A percentile compares a stretch with the other conserved stretches of the same genome.
Evolutionary conservation across 352 stramenopile species (phyloP).

Genomic region (Phytopythium ostracodes): DNA sequence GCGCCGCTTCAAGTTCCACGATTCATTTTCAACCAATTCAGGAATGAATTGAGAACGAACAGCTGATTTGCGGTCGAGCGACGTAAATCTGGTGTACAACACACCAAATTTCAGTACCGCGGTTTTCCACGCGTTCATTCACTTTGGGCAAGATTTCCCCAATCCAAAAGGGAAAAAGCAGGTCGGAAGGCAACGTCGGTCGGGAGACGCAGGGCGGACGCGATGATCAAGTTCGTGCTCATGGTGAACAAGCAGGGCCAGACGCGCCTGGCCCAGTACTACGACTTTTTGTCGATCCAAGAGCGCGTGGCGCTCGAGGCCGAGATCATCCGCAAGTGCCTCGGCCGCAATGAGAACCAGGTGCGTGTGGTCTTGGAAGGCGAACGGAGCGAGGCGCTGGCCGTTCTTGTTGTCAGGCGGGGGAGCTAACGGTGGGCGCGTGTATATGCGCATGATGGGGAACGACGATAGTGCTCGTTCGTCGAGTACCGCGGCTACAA

Average conservation of each 20-base stretch:
- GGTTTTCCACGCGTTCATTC: not conserved
- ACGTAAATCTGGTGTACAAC: not conserved
- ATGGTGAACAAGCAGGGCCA: constrained; percentile 99
- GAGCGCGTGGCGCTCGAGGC: constrained; percentile 98
- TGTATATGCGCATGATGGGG: not conserved
- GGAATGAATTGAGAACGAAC: not conserved
- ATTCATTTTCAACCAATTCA: not conserved
- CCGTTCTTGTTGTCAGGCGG: not conserved
- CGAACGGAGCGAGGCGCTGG: not conserved
- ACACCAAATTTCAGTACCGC: not conserved
- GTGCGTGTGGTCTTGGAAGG: constrained; percentile 13
- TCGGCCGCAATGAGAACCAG: constrained; percentile 97
- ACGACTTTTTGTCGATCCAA: constrained; percentile 98
- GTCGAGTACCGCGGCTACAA: constrained; percentile 99
- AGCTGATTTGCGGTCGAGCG: not conserved
- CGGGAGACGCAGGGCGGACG: not conserved
- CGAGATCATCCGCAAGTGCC: constrained; percentile 99
- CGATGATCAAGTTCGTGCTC: constrained; percentile 94
- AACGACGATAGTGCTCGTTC: constrained; percentile 96
- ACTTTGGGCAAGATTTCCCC: not conserved
- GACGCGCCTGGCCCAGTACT: constrained; percentile 99
- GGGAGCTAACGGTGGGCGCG: no score
- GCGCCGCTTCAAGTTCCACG: constrained; percentile 1
- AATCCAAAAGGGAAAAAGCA: constrained; percentile 2
- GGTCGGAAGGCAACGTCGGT: not conserved